phyloP scores from a whole-genome alignment of 106 monocot species.

The Phalaenopsis aphrodite region DNA sequence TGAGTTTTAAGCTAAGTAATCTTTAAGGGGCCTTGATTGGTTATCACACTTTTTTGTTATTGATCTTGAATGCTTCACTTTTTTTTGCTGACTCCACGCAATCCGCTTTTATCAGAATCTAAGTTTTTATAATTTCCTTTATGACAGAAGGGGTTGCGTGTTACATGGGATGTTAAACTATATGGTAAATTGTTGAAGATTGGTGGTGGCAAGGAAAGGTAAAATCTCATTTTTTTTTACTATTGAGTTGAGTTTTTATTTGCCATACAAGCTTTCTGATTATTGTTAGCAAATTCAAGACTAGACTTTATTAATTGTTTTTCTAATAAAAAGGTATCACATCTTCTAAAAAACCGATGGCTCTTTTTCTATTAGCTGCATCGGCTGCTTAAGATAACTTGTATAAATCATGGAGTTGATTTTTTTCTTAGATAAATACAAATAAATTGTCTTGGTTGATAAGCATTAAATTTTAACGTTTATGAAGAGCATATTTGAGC shows the following conservation, averaged over 20 bases:
- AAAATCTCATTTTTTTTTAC: background rate
- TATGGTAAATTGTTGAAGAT: conserved; percentile 97
- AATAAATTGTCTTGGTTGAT: no score
- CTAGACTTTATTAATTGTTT: background rate
- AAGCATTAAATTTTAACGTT: no score
- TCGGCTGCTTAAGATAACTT: background rate
- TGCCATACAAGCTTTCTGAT: no score
- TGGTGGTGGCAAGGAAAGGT: conserved; percentile 99
- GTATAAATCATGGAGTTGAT: no score
- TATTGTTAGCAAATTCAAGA: background rate
- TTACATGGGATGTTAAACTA: conserved; percentile 86
- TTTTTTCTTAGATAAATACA: no score
- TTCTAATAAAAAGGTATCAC: background rate
- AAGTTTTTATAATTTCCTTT: conserved; percentile 7
- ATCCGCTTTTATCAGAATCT: background rate
- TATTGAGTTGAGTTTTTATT: background rate
- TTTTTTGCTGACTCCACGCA: background rate
- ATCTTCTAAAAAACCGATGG: background rate
- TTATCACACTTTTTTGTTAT: background rate
- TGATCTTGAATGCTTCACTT: background rate
- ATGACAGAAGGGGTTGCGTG: conserved; percentile 72
- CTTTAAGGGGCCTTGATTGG: background rate
- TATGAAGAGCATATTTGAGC: no score
- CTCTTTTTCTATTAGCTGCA: background rate
- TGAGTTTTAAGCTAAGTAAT: background rate